phyloP scores from a whole-genome alignment of 805 yeast species.

The Candida sakaeoensis region DNA sequence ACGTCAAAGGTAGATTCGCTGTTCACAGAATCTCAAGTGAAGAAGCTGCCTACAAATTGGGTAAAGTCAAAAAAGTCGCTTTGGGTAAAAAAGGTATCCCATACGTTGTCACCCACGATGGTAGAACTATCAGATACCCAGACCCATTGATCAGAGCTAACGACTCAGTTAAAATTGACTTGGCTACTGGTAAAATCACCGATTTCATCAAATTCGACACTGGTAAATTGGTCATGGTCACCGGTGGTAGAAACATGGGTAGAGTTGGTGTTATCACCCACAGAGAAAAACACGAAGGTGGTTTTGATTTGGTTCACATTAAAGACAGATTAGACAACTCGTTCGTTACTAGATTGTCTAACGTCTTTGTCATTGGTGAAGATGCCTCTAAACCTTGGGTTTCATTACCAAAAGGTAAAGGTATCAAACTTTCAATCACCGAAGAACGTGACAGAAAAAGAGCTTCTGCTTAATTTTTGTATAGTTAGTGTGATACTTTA shows the following conservation, averaged over 20 bases:
- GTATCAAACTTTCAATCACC: conserved; percentile 39
- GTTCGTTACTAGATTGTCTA: conserved; percentile 40
- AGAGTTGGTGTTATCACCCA: conserved; percentile 41
- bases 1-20: conserved; percentile 98
- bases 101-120: conserved; percentile 98
- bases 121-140: conserved; percentile 99
- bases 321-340: conserved; percentile 40
- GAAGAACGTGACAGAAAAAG: conserved; percentile 46
- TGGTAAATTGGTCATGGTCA: conserved; percentile 40
- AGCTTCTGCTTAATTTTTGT: too few relatives aligned
- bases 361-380: conserved; percentile 40
- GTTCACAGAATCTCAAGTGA: conserved; percentile 99
- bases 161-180: conserved; percentile 96
- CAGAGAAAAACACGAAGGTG: conserved; percentile 43
- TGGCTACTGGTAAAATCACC: conserved; percentile 91
- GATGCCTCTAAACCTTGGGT: conserved; percentile 40
- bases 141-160: conserved; percentile 95
- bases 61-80: conserved; percentile 96
- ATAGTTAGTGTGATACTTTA: too few relatives aligned
- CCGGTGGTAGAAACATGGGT: conserved; percentile 43
- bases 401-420: conserved; percentile 44
- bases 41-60: conserved; percentile 97
- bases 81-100: conserved; percentile 98
- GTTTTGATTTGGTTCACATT: conserved; percentile 42
- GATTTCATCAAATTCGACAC: conserved; percentile 39